Base-by-base conservation (phyloP, 345 rosid species). In the Aurinia saxatilis region DNA sequence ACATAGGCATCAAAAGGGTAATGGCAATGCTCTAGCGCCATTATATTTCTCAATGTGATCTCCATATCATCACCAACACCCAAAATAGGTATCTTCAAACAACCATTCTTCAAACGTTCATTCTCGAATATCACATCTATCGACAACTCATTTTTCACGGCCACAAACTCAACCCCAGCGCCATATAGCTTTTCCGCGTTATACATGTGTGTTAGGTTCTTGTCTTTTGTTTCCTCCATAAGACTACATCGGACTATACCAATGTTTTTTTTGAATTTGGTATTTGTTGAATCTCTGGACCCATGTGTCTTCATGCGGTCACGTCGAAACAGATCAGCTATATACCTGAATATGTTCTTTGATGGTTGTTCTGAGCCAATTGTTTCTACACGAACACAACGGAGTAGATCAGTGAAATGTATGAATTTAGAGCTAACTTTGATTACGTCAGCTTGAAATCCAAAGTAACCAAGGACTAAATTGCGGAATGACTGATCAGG, bases 21-120 rank as follows among this genome's bases (percentile, higher is more conserved):
- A 19, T 65, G 66, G 0, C 44, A 57, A 23, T 50, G 55, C 39
- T 57, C 71, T 5, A 64, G 37, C 3, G 75, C 75, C 40, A 71
- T 65, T 19, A 71, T 7, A 15, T 64, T 71, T n/a, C 66, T 53
- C 0, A 71, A 34, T 17, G 0, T 8, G 2, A 7, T 1, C 15
- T 35, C 62, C 1, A 45, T 46, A 5, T 17, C 16, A 0, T 50
- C 70, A 1, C 6, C 7, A 27, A 35, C 36, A 0, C 1, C 0
- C 33, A 73, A 11, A 8, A 1, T n/a, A 0, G 77, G 73, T 0
- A 73, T 48, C 12, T 39, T 19, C 14, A 60, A 34, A 14, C 4
- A 35, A 1, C 29, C 38, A 4, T 48, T 48, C 12, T 39, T 19
- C 12, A 60, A 34, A 14, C 6, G 29, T 0, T 17, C 38, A 2